A percentile compares a stretch with the other conserved stretches of the same genome.
phyloP scores from a whole-genome alignment of 129 eudicot genomes.

The Tagetes patula region DNA sequence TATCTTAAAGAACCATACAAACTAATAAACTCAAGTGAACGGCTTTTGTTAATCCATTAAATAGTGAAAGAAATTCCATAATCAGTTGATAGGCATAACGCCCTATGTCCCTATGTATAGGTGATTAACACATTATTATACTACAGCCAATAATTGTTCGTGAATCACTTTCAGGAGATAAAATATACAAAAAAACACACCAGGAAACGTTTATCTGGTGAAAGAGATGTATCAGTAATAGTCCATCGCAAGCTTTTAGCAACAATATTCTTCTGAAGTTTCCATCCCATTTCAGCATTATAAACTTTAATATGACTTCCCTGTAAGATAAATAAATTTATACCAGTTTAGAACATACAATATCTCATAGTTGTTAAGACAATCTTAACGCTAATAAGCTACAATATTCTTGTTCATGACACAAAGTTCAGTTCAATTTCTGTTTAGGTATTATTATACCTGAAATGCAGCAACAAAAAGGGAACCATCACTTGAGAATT shows the following conservation, averaged over 20 bases:
- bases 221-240: slow-evolving; percentile 86
- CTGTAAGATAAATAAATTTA: slow-evolving; percentile 35
- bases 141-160: slow-evolving; percentile 8
- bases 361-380: slow-evolving; percentile 8
- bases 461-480: slow-evolving; percentile 91
- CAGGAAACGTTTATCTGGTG: slow-evolving; percentile 79
- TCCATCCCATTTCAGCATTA: slow-evolving; percentile 86
- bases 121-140: background rate
- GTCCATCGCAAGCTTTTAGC: slow-evolving; percentile 96
- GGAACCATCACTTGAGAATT: slow-evolving; percentile 86
- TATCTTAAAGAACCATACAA: background rate
- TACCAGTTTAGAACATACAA: slow-evolving; percentile 1
- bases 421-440: background rate
- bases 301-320: slow-evolving; percentile 89
- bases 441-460: slow-evolving; percentile 42
- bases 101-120: background rate
- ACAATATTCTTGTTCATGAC: background rate
- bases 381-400: background rate
- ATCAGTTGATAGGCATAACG: slow-evolving; percentile 6
- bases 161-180: slow-evolving; percentile 1
- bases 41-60: background rate
- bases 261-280: slow-evolving; percentile 69
- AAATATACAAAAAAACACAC: slow-evolving; percentile 35
- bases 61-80: slow-evolving; percentile 3
- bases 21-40: background rate